Percentiles rank a stretch among this genome's conserved stretches.
Evolutionary conservation across 2,329 filamentous ascomycete species (phyloP).

Genomic region (Paraphaeosphaeria sporulosa): DNA sequence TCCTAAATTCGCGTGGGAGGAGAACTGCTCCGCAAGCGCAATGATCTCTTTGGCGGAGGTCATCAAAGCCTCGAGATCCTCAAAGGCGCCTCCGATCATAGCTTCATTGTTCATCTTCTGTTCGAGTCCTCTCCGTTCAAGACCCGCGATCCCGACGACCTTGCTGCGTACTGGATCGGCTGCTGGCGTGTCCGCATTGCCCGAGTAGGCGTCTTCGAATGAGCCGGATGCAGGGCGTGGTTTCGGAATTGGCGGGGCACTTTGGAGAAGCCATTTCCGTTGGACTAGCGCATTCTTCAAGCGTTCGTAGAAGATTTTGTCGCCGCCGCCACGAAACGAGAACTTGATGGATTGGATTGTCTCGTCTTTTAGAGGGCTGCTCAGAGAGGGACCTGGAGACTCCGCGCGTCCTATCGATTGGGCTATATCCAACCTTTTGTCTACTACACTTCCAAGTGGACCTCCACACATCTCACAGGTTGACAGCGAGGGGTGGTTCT

Average conservation of each 20-base stretch:
- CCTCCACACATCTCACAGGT: slow-evolving; percentile 93
- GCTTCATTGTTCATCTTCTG: slow-evolving; percentile 91
- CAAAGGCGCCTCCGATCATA: slow-evolving; percentile 92
- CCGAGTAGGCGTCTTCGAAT: slow-evolving; percentile 38
- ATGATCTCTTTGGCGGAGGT: slow-evolving; percentile 96
- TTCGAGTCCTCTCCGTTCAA: slow-evolving; percentile 85
- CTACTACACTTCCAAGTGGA: slow-evolving; percentile 66
- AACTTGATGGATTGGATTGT: slow-evolving; percentile 82
- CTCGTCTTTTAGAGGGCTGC: slow-evolving; percentile 60
- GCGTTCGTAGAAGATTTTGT: slow-evolving; percentile 87
- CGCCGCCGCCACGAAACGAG: slow-evolving; percentile 88
- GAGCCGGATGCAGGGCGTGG: slow-evolving; percentile 53
- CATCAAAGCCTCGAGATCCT: slow-evolving; percentile 96
- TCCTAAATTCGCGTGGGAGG: slow-evolving; percentile 68
- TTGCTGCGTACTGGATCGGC: slow-evolving; percentile 53
- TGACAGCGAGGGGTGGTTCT: slow-evolving; percentile 85
- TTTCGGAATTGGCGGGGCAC: slow-evolving; percentile 85
- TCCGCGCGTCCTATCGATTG: slow-evolving; percentile 62
- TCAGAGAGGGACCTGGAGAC: slow-evolving; percentile 78
- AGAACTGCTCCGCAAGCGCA: slow-evolving; percentile 87
- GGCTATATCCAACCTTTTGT: slow-evolving; percentile 52
- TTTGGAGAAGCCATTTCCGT: slow-evolving; percentile 92
- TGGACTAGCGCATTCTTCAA: slow-evolving; percentile 89
- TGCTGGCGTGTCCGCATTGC: slow-evolving; percentile 28
- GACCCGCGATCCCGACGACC: slow-evolving; percentile 86